Base-by-base conservation (phyloP, 352 stramenopile genomes). In the Globisporangium nagaii region DNA sequence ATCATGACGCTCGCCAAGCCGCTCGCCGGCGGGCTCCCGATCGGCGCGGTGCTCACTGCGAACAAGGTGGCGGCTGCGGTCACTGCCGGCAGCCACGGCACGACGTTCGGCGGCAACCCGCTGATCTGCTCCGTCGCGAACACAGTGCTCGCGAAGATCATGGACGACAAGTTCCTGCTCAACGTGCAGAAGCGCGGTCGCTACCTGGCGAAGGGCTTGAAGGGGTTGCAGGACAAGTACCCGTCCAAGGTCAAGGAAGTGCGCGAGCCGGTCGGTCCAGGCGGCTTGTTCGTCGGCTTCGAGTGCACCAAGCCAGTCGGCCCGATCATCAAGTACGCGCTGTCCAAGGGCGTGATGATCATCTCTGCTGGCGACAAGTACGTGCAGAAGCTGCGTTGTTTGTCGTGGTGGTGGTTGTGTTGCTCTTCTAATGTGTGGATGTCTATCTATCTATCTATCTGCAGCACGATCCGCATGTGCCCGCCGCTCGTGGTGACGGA, bases 1-100 rank as follows among this genome's bases (percentile, higher is more conserved):
- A 88, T 98, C 24, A 97, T 99, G 75, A 98, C 93, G 55, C 92
- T 94, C 31, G 96, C 96, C n/a, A 99, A 99, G 74, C 95, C 95
- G 3, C 80, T 99, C 20, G 96, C 95, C 17, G 93, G 91, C 39
- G 96, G 96, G 31, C 79, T 99, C 35, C 96, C 96, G 3, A 98
- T 99, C 62, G 95, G 96, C 52, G 96, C 96, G 31, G 96, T 98
- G 73, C 84, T 98, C 66, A 92, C 90, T 44, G 83, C 77, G 22
- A 95, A 96, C 55, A 95, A 96, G 45, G 77, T 96, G 8, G 88
- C 90, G 4, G 80, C 88, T 39, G 81, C 91, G 7, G 92, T 98
- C 62, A 84, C 79, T 34, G 87, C 94, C 3, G 94, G 96, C 37
- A 87, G 96, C 71, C 96, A 99, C 69, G 95, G 94, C 28, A 97